A percentile compares a stretch with the other conserved stretches of the same genome.
These are phyloP conservation scores for Carallia brachiata DNA, from an alignment of 345 rosid genomes.

Conservation along the genomic window DNA sequence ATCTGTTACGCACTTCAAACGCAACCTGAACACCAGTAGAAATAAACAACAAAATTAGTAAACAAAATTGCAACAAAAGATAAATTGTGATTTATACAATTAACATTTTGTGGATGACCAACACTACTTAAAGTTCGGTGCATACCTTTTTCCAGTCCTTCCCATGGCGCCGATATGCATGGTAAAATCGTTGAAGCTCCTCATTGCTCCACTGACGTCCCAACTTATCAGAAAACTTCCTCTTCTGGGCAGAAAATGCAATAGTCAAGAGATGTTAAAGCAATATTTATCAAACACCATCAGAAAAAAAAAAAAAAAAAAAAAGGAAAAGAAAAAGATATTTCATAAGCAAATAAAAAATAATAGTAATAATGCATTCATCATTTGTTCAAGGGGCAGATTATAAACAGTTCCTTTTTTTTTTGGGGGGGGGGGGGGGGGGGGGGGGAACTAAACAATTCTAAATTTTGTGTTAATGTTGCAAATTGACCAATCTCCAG, in stretches of 20 bases:
- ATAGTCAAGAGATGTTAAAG: neutral
- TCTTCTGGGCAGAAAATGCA: slow-evolving; percentile 17
- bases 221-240: slow-evolving; percentile 19
- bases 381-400: slow-evolving; percentile 4
- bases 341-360: neutral
- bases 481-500: no score
- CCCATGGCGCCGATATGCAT: slow-evolving; percentile 27
- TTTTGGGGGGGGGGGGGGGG: no score
- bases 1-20: slow-evolving; percentile 27
- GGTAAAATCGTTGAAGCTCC: slow-evolving; percentile 28
- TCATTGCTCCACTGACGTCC: slow-evolving; percentile 30
- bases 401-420: neutral
- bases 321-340: neutral
- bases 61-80: neutral
- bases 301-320: neutral
- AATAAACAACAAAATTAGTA: slow-evolving; percentile 3
- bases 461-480: no score
- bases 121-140: neutral
- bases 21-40: slow-evolving; percentile 28
- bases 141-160: slow-evolving; percentile 25
- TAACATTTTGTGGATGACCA: neutral
- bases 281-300: neutral
- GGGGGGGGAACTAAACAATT: no score
- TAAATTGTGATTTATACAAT: neutral
- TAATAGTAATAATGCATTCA: neutral